Evolutionary conservation across 2,329 filamentous ascomycete genomes (phyloP), one percentile per base, ranked within the genome.

Genomic region (Penicillium sp.): DNA sequence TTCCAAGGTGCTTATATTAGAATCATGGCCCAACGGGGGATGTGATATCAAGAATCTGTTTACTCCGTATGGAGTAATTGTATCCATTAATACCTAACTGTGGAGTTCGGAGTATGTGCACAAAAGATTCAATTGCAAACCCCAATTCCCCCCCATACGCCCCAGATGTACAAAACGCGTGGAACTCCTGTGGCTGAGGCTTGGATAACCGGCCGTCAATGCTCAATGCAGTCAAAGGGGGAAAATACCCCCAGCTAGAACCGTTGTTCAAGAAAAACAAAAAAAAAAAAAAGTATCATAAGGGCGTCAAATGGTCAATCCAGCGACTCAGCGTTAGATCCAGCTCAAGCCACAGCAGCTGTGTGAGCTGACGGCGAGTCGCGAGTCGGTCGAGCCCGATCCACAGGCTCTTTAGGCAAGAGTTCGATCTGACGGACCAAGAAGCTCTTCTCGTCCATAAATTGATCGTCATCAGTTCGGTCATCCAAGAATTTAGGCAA

Each of bases 401-500:
- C 74, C 40, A 77, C 66, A 26, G 75, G 75, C 53, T 76, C 74
- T 47, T 70, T 70, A 24, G 77, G 75, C 38, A 79, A 61, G 60
- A 74, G 68, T 57, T 85, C 82, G 69, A 99, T 97, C 75, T 97
- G 92, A 75, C 95, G 93, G 69, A 99, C 92, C 68, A 99, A 79
- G 72, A 97, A 99, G 66, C 94, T 93, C 71, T 96, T 90, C 81
- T 99, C 94, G 70, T 99, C 94, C 63, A 92, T 94, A 73, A 99
- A 99, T 75, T 99, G 94, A 74, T 97, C 94, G 70, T 99, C 94
- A 64, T 99, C 94, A 32, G 90, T 97, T 53, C 94, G 85, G 69
- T 97, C 94, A 69, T 96, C 92, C 34, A 99, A 81, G 70, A 99
- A 99, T 61, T 89, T 89, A 8, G 91, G 90, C 50, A 99, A 77